Percentiles rank a stretch among this genome's conserved stretches.
These are phyloP conservation scores for Geotrichum ghanense DNA, from an alignment of 805 yeast genomes.

Conservation along the genomic window DNA sequence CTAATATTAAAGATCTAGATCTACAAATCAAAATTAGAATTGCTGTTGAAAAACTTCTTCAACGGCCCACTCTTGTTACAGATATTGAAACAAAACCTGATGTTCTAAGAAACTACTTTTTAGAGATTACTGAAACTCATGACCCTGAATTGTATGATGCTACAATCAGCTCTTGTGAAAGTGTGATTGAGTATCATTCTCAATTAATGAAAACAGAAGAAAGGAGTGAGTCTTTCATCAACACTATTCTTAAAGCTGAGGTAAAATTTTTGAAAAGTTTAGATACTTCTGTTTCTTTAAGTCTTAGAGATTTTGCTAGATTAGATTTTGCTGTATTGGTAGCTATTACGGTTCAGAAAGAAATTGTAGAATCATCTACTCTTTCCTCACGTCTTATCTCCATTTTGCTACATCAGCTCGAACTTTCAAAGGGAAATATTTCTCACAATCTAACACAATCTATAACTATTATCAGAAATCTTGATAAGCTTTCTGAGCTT, in stretches of 20 bases:
- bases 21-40: not conserved
- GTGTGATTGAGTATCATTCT: not conserved
- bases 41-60: not conserved
- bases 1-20: not conserved
- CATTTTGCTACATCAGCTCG: not conserved
- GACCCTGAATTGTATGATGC: not conserved
- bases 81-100: slow-evolving; percentile 1
- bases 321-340: not conserved
- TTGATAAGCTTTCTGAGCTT: not conserved
- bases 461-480: not conserved
- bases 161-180: not conserved
- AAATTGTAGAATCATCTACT: not conserved
- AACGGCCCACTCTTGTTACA: not conserved
- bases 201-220: slow-evolving; percentile 1
- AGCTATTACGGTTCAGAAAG: not conserved
- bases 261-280: not conserved
- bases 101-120: not conserved
- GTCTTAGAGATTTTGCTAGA: not conserved
- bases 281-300: not conserved
- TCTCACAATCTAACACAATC: not conserved
- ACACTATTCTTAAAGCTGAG: not conserved
- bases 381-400: not conserved
- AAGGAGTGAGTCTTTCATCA: not conserved
- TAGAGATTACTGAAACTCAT: not conserved
- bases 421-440: not conserved